Percentiles rank a stretch among this genome's conserved stretches.
phyloP scores from a whole-genome alignment of 331 rosid genomes.

The Arachis monticola region DNA sequence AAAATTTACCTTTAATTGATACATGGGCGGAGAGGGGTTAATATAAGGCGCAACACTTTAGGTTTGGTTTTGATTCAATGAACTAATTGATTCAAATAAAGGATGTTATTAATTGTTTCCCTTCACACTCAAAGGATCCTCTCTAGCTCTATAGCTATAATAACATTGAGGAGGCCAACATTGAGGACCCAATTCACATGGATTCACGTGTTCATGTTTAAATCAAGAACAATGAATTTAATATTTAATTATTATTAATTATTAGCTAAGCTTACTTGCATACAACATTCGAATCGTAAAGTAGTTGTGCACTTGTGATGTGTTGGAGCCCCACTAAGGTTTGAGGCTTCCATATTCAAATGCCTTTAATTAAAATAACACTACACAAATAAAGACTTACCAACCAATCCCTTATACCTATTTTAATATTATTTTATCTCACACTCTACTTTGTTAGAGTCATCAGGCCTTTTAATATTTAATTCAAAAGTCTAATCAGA shows the following conservation, averaged over 20 bases:
- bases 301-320: conserved; percentile 33
- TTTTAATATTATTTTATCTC: conserved; percentile 13
- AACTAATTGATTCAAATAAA: not conserved
- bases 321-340: conserved; percentile 46
- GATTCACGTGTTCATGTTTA: conserved; percentile 61
- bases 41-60: conserved; percentile 2
- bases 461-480: conserved; percentile 14
- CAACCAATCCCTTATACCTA: conserved; percentile 40
- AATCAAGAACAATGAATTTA: conserved; percentile 21
- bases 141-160: not conserved
- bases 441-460: not conserved
- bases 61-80: not conserved
- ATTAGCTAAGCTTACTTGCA: conserved; percentile 28
- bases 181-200: conserved; percentile 77
- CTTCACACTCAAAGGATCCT: conserved; percentile 47
- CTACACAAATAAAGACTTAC: conserved; percentile 22
- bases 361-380: conserved; percentile 27
- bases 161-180: conserved; percentile 25
- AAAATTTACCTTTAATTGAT: too few species aligned
- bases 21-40: too few species aligned
- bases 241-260: not conserved
- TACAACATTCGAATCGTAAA: conserved; percentile 47
- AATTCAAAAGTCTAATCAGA: conserved; percentile 37
- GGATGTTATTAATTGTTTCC: conserved; percentile 19
- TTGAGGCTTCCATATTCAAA: conserved; percentile 29